Conservation (phyloP, 768 basidiomycete genomes). For the Mycena leptocephala region DNA sequence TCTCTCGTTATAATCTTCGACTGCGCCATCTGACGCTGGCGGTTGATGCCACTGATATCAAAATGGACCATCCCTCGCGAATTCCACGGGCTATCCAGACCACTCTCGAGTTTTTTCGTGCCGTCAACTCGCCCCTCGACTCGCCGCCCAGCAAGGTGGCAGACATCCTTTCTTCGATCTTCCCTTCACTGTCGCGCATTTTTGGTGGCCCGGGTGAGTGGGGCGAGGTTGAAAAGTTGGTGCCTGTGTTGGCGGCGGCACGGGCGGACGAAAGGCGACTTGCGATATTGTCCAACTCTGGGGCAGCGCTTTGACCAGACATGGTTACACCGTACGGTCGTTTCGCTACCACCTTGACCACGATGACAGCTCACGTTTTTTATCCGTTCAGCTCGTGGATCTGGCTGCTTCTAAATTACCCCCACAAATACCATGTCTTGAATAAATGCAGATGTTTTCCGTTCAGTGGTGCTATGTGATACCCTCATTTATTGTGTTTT, state of each 20-base stretch:
- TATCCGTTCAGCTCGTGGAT: too few species aligned
- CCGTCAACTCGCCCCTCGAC: not conserved
- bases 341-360: too few species aligned
- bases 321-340: too few species aligned
- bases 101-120: not conserved
- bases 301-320: too few species aligned
- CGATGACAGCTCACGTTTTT: too few species aligned
- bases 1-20: slow-evolving; percentile 10
- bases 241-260: not conserved
- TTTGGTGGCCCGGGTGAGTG: not conserved
- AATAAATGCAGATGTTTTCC: too few species aligned
- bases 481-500: too few species aligned
- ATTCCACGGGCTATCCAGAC: not conserved
- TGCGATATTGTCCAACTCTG: too few species aligned
- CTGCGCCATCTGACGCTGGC: not conserved
- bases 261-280: not conserved
- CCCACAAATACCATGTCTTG: too few species aligned
- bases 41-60: not conserved
- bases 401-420: too few species aligned
- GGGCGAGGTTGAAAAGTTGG: not conserved
- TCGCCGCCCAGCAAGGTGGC: not conserved
- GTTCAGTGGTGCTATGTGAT: too few species aligned
- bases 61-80: not conserved
- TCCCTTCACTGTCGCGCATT: not conserved
- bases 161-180: not conserved